Base-by-base conservation (phyloP, 1,139 yeast species). In the Insectozyma bohioensis region DNA sequence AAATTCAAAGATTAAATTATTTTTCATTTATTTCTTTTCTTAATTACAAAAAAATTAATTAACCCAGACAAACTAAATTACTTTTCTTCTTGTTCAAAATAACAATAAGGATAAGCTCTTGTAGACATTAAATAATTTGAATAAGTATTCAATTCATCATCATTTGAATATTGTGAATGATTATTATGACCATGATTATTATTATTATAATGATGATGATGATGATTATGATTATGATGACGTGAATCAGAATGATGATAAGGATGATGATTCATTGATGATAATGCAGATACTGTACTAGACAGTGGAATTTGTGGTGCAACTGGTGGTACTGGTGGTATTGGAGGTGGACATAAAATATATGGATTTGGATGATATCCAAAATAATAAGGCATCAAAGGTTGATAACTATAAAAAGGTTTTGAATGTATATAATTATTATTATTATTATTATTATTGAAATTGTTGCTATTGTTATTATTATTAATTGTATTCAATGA, bases 321-420 rank as follows among this genome's bases (percentile, higher is more conserved):
- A 12, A 18, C 18, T 6, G 24, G 16, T 21, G 34, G 14, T 10
- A 14, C n/a, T 7, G 16, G 18, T 7, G 17, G 19, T n/a, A 24
- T 9, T 10, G 30, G 30, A 4, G 24, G 16, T 7, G 25, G 18
- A 21, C 20, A 19, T 12, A 36, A 30, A 19, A 42, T 31, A 31
- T 30, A 46, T 13, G 40, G 47, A 35, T 36, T 43, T 24, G 37
- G 41, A 33, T 31, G 47, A 34, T 36, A 42, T 24, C 42, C 45
- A 24, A 41, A 42, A 23, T 45, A 41, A 28, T 31, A 40, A 6
- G 42, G 42, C 32, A 41, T 27, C 31, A 41, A 34, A 15, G 43
- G 46, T 23, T 39, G 46, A 24, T 36, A 41, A 14, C 39, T 29
- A 20, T 36, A 39, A n/a, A n/a, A n/a, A n/a, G n/a, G n/a, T n/a